phyloP scores from a whole-genome alignment of 2,329 filamentous ascomycete species.

The Spiromastix sp. region DNA sequence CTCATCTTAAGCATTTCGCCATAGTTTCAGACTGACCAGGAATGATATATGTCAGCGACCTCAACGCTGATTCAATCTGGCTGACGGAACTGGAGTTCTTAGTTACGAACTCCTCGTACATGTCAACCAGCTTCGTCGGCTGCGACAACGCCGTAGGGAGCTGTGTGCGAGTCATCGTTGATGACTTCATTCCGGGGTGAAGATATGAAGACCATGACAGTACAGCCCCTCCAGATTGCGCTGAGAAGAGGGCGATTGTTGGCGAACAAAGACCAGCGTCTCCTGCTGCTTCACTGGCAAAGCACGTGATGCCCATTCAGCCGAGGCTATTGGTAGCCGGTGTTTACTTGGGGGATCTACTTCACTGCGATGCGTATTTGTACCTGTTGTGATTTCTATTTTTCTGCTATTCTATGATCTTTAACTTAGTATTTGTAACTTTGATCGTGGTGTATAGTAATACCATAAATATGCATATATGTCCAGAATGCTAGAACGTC shows the following conservation, averaged over 20 bases:
- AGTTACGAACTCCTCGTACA: conserved; percentile 67
- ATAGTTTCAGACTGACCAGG: conserved; percentile 51
- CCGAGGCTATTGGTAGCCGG: neutral
- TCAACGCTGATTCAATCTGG: conserved; percentile 86
- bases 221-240: neutral
- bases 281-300: no score
- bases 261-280: no score
- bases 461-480: no score
- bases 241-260: conserved; percentile 1
- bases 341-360: no score
- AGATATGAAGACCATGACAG: neutral
- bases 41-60: conserved; percentile 91
- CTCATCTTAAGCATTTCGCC: no score
- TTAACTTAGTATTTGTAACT: no score
- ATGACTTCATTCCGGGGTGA: conserved; percentile 22
- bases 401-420: no score
- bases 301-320: no score
- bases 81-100: conserved; percentile 90
- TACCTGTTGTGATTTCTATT: no score
- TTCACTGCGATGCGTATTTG: no score
- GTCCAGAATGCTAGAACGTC: no score
- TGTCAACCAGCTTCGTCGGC: conserved; percentile 29
- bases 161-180: conserved; percentile 18
- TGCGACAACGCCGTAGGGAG: conserved; percentile 22
- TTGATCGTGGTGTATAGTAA: no score